These are phyloP conservation scores for Clarireedia sp. DNA, from an alignment of 2,329 filamentous ascomycete species.

Conservation along the genomic window DNA sequence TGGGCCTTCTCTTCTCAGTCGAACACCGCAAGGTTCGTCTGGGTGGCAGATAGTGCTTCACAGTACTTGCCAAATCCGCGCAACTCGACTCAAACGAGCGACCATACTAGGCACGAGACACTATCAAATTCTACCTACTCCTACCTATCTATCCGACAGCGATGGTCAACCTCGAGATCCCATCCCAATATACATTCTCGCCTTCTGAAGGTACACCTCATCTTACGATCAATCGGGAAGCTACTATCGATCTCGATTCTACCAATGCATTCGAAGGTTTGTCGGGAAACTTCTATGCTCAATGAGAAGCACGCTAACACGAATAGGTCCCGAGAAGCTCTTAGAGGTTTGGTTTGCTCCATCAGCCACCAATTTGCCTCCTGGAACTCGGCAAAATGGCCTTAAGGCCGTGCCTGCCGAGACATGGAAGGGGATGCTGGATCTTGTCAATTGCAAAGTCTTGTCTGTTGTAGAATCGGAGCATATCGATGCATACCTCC, in stretches of 20 bases:
- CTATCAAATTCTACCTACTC: not conserved
- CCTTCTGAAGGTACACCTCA: conserved; percentile 78
- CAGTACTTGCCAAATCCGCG: conserved; percentile 40
- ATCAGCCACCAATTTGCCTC: conserved; percentile 63
- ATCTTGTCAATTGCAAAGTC: conserved; percentile 97
- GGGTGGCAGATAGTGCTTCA: conserved; percentile 96
- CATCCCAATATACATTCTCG: conserved; percentile 74
- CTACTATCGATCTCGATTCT: conserved; percentile 86
- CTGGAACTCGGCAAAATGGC: conserved; percentile 62
- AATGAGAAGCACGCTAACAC: conserved; percentile 23
- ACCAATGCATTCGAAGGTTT: conserved; percentile 90
- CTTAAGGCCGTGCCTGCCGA: conserved; percentile 80
- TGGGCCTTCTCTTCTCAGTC: conserved; percentile 97
- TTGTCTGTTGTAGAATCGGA: conserved; percentile 90
- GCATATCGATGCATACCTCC: conserved; percentile 88
- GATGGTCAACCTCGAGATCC: conserved; percentile 80
- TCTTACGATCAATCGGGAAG: conserved; percentile 94
- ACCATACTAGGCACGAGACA: not conserved
- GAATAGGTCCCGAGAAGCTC: conserved; percentile 81
- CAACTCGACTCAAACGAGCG: not conserved
- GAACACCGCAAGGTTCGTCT: conserved; percentile 93
- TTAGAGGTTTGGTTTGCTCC: conserved; percentile 97
- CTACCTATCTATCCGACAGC: conserved; percentile 34
- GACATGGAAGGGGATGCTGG: conserved; percentile 92
- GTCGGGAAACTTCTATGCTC: conserved; percentile 13